Base-by-base conservation (phyloP, 2,329 filamentous ascomycete genomes). In the Exophiala sp. region DNA sequence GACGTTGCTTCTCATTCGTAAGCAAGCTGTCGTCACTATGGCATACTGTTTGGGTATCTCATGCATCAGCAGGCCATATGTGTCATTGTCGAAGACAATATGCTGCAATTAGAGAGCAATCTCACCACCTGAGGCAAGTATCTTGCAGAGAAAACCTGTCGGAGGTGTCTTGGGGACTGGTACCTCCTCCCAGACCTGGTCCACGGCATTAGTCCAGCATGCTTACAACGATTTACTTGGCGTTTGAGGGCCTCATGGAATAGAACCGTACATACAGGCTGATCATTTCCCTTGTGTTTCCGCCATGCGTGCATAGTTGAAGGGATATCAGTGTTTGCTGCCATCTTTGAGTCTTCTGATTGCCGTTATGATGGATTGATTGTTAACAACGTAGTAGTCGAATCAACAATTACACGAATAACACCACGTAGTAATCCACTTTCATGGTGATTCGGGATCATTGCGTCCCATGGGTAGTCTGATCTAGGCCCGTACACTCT, bases 131-230 rank as follows among this genome's bases (percentile, higher is more conserved):
- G 51, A 54, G 7, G 51, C 42, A 8, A 50, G 11, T 40, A 55
- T 39, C 35, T 55, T 55, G 46, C 38, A 40, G 21, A 55, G 29
- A 36, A 55, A 43, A 2, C 52, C 52, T 9, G 38, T 45, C 1
- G 29, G 11, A 10, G 46, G 52, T 11, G 40, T 44, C n/a, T 12
- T 5, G 7, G 52, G 52, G 5, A 55, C 48, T 12, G 47, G 40
- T n/a, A 55, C 52, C 32, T 55, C 52, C 16, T 55, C 52, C 52
- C 52, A 55, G 9, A 55, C 47, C 52, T 55, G 29, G 7, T 2
- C 8, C 7, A 8, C 24, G 4, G 5, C 24, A 8, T 29, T 8
- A 29, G 5, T 2, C 4, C 24, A 29, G 24, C 7, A 29, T 29
- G 5, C 24, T 29, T 29, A 1, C 24, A 8, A 2, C 7, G 24